Percentiles rank a stretch among this genome's conserved stretches.
phyloP scores from a whole-genome alignment of 352 stramenopile species.

The Phytophthora chlamydospora region DNA sequence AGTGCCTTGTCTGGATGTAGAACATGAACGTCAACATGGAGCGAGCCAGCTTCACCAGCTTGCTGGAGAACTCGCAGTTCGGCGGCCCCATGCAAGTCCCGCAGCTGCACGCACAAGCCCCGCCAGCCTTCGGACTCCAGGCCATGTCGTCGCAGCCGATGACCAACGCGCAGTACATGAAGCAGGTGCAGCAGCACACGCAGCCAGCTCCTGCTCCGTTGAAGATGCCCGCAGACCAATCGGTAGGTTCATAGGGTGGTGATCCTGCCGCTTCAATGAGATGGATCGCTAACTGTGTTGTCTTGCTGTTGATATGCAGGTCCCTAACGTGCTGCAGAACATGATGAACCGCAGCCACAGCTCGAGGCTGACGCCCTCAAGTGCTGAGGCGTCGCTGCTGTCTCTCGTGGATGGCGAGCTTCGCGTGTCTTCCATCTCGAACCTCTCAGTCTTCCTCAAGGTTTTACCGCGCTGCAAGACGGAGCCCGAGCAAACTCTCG shows the following conservation, averaged over 20 bases:
- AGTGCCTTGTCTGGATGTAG: slow-evolving; percentile 35
- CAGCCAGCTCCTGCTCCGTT: slow-evolving; percentile 12
- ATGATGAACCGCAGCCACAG: slow-evolving; percentile 36
- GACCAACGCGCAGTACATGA: slow-evolving; percentile 27
- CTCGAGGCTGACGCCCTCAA: slow-evolving; percentile 35
- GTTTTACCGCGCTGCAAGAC: slow-evolving; percentile 65
- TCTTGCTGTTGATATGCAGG: slow-evolving; percentile 10
- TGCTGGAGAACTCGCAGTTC: slow-evolving; percentile 41
- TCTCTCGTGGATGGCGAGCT: slow-evolving; percentile 67
- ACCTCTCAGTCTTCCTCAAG: slow-evolving; percentile 66
- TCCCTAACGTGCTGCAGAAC: slow-evolving; percentile 48
- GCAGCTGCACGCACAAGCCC: slow-evolving; percentile 32
- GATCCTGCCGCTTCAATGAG: background rate
- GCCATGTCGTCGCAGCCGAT: slow-evolving; percentile 32
- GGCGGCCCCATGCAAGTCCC: slow-evolving; percentile 31
- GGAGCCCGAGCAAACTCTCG: slow-evolving; percentile 71
- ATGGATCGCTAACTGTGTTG: slow-evolving; percentile 11
- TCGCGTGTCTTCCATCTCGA: slow-evolving; percentile 50
- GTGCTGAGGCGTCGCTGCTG: slow-evolving; percentile 52
- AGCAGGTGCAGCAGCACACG: slow-evolving; percentile 19
- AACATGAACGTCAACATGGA: slow-evolving; percentile 56
- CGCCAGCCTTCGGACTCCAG: slow-evolving; percentile 29
- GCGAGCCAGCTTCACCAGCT: slow-evolving; percentile 34
- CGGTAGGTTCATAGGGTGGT: slow-evolving; percentile 22
- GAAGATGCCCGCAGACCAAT: slow-evolving; percentile 33